Base-by-base conservation (phyloP, 2,329 filamentous ascomycete species). In the Rosellinia necatrix region DNA sequence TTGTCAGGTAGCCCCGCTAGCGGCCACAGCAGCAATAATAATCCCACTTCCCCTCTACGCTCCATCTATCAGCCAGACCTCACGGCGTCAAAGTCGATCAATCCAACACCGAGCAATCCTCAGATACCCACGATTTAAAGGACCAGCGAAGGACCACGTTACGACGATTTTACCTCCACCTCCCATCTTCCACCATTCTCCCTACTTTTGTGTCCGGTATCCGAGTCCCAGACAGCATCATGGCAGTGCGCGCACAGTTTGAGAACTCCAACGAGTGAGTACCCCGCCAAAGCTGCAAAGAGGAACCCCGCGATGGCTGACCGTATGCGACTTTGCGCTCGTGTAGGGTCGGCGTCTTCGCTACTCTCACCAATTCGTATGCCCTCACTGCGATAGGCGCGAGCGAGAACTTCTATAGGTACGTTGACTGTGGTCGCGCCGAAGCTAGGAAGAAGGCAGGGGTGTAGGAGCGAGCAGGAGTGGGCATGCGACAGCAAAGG, bases 361-460 rank as follows among this genome's bases (percentile, higher is more conserved):
- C 92, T 59, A 96, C 91, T 60, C 89, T 99, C 73, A 99, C 94
- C 67, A 99, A 99, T 78, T 93, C 91, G 58, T 99, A 96, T 77
- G 92, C 92, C 68, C 83, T 99, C 69, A 91, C 97, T 68, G 92
- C 93, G 64, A 86, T 96, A 65, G 94, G 94, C 71, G 92, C 91
- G 68, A 96, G 91, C 71, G 92, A 97, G 82, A 97, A 97, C 84
- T 99, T 99, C 78, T 97, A 97, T 86, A 92, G 85, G 86, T 88
- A 74, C 60, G 75, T 65, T 49, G 22, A 4, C 60, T 12, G 12
- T 35, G 30, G 21, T 27, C n/a, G 19, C 24, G 34, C 19, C 15
- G 6, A 19, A 10, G 34, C 13, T 4, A n/a, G 34, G 21, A 22
- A 15, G n/a, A 8, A 15, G 25, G 7, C 22, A 2, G 30, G 24